phyloP scores from a whole-genome alignment of 2,329 filamentous ascomycete genomes.

The Chaetomium strumarium region DNA sequence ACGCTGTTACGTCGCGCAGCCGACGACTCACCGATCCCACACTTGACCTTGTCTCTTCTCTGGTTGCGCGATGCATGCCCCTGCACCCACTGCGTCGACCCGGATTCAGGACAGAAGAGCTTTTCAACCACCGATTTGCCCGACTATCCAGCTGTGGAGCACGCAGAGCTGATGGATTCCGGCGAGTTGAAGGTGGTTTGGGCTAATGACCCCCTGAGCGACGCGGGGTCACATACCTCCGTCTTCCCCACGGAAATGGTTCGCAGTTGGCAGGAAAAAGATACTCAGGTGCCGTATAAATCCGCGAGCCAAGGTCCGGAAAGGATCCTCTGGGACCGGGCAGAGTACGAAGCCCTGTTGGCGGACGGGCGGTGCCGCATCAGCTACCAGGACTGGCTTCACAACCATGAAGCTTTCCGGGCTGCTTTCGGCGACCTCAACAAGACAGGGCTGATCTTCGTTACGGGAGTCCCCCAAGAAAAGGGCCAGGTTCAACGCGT shows the following conservation, averaged over 20 bases:
- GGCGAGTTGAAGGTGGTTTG: constrained; percentile 55
- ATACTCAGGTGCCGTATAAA: background rate
- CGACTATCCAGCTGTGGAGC: constrained; percentile 28
- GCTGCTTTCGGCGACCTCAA: constrained; percentile 57
- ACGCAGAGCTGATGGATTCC: constrained; percentile 30
- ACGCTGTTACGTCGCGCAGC: no score
- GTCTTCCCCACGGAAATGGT: constrained; percentile 31
- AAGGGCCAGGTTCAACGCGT: constrained; percentile 62
- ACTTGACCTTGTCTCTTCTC: constrained; percentile 3
- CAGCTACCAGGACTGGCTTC: constrained; percentile 67
- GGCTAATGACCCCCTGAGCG: constrained; percentile 39
- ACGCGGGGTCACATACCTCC: constrained; percentile 29
- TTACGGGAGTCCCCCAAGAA: constrained; percentile 66
- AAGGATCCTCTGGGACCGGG: constrained; percentile 37
- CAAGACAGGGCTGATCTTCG: constrained; percentile 66
- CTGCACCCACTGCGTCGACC: constrained; percentile 48
- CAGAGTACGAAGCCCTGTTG: constrained; percentile 36
- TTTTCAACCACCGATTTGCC: constrained; percentile 41
- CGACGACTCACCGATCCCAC: no score
- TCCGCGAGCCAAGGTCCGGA: background rate
- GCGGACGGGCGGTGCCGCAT: constrained; percentile 47
- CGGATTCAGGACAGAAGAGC: constrained; percentile 54
- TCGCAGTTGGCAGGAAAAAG: constrained; percentile 7
- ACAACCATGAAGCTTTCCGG: constrained; percentile 49
- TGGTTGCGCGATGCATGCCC: constrained; percentile 50